Percentiles rank a stretch among this genome's conserved stretches.
phyloP scores from a whole-genome alignment of 805 yeast species.

The Wickerhamiella allomyrinae region DNA sequence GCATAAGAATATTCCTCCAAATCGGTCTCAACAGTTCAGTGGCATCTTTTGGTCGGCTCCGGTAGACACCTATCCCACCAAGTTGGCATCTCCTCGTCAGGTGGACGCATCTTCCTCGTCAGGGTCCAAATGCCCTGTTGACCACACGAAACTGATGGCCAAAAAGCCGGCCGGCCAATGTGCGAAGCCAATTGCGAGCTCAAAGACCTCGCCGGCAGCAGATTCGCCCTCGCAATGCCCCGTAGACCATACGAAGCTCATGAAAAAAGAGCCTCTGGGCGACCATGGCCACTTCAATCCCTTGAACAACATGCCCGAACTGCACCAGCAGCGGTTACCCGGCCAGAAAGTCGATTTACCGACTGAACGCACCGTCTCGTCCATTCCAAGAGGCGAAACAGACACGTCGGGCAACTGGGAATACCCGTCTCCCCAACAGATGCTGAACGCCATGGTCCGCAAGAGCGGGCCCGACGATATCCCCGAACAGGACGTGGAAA shows the following conservation, averaged over 20 bases:
- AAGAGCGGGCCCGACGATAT: conserved; percentile 76
- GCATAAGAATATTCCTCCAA: not conserved
- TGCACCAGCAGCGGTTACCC: conserved; percentile 53
- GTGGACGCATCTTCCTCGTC: conserved; percentile 3
- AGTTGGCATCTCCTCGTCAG: not conserved
- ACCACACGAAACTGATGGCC: conserved; percentile 23
- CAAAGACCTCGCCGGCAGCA: too few relatives aligned
- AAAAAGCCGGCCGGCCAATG: conserved; percentile 9
- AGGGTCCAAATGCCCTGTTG: conserved; percentile 29
- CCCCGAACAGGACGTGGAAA: conserved; percentile 89
- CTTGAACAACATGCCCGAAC: conserved; percentile 75
- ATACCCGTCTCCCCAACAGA: conserved; percentile 97
- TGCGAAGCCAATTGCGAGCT: too few relatives aligned
- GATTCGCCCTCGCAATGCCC: conserved; percentile 22
- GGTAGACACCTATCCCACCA: not conserved
- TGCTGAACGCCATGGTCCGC: conserved; percentile 93
- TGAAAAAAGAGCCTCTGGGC: not conserved
- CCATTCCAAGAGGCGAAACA: conserved; percentile 71
- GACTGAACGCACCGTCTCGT: conserved; percentile 66
- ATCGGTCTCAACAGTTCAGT: not conserved
- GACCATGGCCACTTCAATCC: conserved; percentile 40
- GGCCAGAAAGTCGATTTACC: conserved; percentile 72
- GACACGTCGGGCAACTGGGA: conserved; percentile 78
- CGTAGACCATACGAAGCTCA: conserved; percentile 22
- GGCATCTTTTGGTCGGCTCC: conserved; percentile 2